These are phyloP conservation scores for Blastomyces parvus DNA, from an alignment of 2,329 filamentous ascomycete genomes.

Conservation along the genomic window DNA sequence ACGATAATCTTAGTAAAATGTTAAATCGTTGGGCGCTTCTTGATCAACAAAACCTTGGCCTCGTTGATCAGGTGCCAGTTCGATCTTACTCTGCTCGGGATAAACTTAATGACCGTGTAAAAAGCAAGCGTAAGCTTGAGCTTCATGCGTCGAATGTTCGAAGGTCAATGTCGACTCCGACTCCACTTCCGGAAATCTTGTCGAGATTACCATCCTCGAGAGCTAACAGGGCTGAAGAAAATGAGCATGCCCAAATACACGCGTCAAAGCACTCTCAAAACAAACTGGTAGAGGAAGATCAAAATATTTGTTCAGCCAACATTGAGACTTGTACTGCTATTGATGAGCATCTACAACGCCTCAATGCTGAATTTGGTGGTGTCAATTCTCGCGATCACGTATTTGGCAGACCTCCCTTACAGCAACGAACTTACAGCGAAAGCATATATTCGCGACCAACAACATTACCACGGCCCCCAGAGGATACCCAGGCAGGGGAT, in stretches of 20 bases:
- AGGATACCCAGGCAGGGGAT: not conserved
- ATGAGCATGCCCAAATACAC: not conserved
- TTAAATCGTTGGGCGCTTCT: not conserved
- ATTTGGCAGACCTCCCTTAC: not conserved
- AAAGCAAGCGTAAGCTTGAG: not conserved
- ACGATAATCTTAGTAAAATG: not conserved
- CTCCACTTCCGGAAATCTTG: not conserved
- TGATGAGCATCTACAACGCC: not conserved
- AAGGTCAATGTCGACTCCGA: not conserved
- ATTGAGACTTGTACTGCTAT: not conserved
- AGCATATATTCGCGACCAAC: not conserved
- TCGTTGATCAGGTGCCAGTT: not conserved
- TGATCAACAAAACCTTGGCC: constrained; percentile 1
- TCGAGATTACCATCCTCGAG: not conserved
- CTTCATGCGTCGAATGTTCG: not conserved
- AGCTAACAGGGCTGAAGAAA: not conserved
- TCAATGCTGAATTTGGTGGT: not conserved
- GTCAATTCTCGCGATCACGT: not conserved
- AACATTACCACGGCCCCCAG: not conserved
- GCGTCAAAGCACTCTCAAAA: not conserved
- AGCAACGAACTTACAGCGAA: not conserved
- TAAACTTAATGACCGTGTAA: not conserved
- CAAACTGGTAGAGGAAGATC: not conserved
- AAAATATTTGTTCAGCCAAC: not conserved
- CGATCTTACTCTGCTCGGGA: not conserved